phyloP scores from a whole-genome alignment of 345 rosid species.

The Laguncularia racemosa region DNA sequence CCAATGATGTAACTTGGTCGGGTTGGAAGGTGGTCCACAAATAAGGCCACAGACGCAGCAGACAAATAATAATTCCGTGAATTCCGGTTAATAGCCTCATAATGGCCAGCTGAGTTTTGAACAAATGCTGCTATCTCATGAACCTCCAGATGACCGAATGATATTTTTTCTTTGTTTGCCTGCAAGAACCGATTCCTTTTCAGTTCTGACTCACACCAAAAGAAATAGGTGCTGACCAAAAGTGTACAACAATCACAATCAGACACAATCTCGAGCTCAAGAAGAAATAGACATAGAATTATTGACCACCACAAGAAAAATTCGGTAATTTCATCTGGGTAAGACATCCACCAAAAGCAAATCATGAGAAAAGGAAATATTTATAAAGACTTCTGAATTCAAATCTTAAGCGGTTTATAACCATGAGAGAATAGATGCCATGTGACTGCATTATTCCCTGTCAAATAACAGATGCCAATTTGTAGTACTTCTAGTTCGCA shows the following conservation, averaged over 20 bases:
- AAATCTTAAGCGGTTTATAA: no score
- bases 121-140: constrained; percentile 95
- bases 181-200: constrained; percentile 15
- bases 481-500: no score
- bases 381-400: no score
- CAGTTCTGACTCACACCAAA: not conserved
- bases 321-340: no score
- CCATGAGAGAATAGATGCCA: no score
- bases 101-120: constrained; percentile 64
- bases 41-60: constrained; percentile 87
- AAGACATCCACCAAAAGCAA: no score
- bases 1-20: constrained; percentile 83
- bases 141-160: constrained; percentile 76
- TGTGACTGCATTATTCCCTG: not conserved
- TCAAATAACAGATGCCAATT: no score
- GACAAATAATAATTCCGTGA: constrained; percentile 74
- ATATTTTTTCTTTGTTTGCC: constrained; percentile 93
- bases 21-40: constrained; percentile 75
- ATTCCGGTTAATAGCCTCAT: constrained; percentile 76
- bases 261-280: not conserved
- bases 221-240: not conserved
- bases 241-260: not conserved
- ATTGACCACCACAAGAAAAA: no score
- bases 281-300: not conserved
- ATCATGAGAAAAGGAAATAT: no score